These are phyloP conservation scores for Jamesozyma spencerorum DNA, from an alignment of 805 yeast genomes.

Conservation along the genomic window DNA sequence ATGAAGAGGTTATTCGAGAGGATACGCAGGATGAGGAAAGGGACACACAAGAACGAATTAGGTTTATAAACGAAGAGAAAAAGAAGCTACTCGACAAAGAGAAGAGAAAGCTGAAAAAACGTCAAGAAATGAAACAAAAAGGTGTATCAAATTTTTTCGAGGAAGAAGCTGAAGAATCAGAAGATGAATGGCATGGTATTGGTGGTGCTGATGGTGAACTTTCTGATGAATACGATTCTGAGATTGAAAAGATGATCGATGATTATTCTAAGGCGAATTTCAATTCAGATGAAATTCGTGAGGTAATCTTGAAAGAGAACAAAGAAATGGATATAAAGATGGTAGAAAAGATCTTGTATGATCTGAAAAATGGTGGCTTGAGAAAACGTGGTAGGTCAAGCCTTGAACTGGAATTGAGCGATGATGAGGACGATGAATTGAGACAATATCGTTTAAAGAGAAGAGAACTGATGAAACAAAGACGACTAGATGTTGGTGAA, in stretches of 20 bases:
- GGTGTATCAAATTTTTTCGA: constrained; percentile 59
- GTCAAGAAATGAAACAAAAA: constrained; percentile 44
- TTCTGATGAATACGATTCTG: constrained; percentile 52
- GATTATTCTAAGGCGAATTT: constrained; percentile 51
- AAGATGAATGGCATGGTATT: constrained; percentile 77
- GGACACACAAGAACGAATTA: constrained; percentile 5
- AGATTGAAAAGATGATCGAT: constrained; percentile 71
- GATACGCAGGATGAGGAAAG: constrained; percentile 5
- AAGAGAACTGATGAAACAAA: constrained; percentile 39
- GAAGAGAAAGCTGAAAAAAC: constrained; percentile 26
- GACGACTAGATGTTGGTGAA: constrained; percentile 37
- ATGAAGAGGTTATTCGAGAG: not conserved
- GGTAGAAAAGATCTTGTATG: constrained; percentile 59
- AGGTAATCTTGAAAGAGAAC: constrained; percentile 49
- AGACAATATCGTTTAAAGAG: constrained; percentile 34
- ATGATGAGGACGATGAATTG: constrained; percentile 52
- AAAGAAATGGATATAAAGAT: constrained; percentile 52
- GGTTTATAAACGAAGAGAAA: constrained; percentile 14
- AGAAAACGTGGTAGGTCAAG: constrained; percentile 46
- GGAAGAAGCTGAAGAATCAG: constrained; percentile 81
- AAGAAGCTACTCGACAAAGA: constrained; percentile 15
- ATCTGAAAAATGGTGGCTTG: constrained; percentile 63
- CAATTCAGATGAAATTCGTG: constrained; percentile 50
- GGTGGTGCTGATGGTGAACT: constrained; percentile 61
- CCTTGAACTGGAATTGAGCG: constrained; percentile 58